Base-by-base conservation (phyloP, 1,284 basidiomycete species). In the Clitocybe nebularis region DNA sequence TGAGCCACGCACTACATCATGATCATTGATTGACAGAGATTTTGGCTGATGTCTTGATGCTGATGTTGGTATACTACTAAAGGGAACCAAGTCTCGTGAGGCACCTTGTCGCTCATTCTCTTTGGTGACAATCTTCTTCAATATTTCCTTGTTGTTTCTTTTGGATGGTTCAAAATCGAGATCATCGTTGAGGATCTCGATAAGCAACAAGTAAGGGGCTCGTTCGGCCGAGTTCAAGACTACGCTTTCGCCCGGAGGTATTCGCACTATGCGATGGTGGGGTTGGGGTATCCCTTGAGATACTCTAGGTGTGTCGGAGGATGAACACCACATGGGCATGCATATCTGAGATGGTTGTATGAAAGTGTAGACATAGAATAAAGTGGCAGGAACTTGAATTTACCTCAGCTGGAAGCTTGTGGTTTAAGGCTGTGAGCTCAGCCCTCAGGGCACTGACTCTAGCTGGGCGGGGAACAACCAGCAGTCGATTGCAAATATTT, bases 211-310 rank as follows among this genome's bases (percentile, higher is more conserved):
- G 60, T 91, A 99, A 1, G 96, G 96, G 1, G 93, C 94, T 36
- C 89, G 80, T 63, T 99, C 94, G 2, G 96, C 96, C 25, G 95
- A 99, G 61, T 99, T 99, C 35, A 99, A 79, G 4, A 99, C 96
- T 24, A 99, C 96, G 32, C 92, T 91, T 69, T 99, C 96, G 16
- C 93, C 92, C 2, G 96, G 95, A 11, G 94, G 94, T 62, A 99
- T 96, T 53, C 96, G 84, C 30, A 99, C 92, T 41, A 99, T 93
- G 26, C 93, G 84, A 60, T 98, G 94, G 61, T 99, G 95, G 5
- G 85, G 80, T 58, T 81, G 71, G 6, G 76, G 69, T 35, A 68
- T 55, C 45, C 64, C 55, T 54, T 64, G 62, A 8, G 67, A 51
- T 20, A 64, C 57, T 42, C 60, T 59, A 26, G 72, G 69, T 39